Evolutionary conservation across 1,284 basidiomycete genomes (phyloP), one percentile per base, ranked within the genome.

Genomic region (Takashimella tepidaria): DNA sequence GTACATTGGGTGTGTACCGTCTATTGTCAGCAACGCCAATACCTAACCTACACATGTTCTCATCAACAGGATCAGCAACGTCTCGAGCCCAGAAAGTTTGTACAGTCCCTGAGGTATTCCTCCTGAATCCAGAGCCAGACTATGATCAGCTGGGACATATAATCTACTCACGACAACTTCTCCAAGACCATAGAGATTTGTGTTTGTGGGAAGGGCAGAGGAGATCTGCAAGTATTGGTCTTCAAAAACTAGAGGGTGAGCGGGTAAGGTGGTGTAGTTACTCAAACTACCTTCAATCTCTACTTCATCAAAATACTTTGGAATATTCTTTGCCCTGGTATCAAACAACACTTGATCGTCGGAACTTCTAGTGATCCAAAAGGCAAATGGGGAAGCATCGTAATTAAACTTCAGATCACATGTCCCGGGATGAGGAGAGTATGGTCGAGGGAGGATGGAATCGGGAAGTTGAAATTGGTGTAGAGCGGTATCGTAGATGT

Each of bases 181-280:
- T 44, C n/a, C 16, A 20, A n/a, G 21, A 8, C 31, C 31, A 51
- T 68, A 68, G 21, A 67, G 54, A 53, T 68, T 68, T 22, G 64
- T 63, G 48, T 60, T 57, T 6, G 59, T 48, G 23, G 25, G 24
- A 49, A 37, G 31, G 10, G 31, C 31, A 8, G 31, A 37, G 31
- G 31, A 37, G 50, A 88, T 69, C 54, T 87, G 85, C 16, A 89
- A 77, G 66, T 87, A 89, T 69, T 89, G 88, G 13, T 89, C 83
- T 66, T 89, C 87, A 61, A 89, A 88, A n/a, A 89, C 80, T 3
- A 88, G 77, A 37, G 31, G 31, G 16, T 37, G 31, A 16, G 31
- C 31, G 16, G 31, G 31, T 8, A 37, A 16, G 16, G 31, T 37
- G 5, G 80, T 80, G 58, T 85, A 84, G 26, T 77, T 76, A 55